These are phyloP conservation scores for Begonia loranthoides DNA, from an alignment of 306 rosid genomes.

Conservation along the genomic window DNA sequence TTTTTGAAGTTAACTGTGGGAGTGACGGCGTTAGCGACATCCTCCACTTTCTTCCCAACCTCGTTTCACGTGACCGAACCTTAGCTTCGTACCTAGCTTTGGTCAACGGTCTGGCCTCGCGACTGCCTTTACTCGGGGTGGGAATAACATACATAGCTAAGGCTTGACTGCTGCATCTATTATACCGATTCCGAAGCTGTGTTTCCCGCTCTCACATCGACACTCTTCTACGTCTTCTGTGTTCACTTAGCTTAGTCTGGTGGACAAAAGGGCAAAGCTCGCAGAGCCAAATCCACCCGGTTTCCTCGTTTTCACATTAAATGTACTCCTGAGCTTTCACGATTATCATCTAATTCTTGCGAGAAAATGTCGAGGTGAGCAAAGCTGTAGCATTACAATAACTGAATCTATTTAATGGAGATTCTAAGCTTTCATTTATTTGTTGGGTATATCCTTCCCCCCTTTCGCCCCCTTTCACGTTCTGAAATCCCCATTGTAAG, in stretches of 20 bases:
- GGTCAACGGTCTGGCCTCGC: constrained; percentile 21
- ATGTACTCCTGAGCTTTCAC: constrained; percentile 5
- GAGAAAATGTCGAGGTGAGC: too few relatives aligned
- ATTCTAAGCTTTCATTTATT: too few relatives aligned
- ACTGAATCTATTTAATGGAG: too few relatives aligned
- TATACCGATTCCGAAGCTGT: constrained; percentile 5
- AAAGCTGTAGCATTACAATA: too few relatives aligned
- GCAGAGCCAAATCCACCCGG: constrained; percentile 4
- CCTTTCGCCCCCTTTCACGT: too few relatives aligned
- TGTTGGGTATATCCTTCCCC: too few relatives aligned
- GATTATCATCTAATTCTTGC: constrained; percentile 8
- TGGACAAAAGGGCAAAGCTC: constrained; percentile 13
- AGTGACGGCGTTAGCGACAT: too few relatives aligned
- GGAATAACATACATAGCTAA: background rate
- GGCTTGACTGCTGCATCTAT: constrained; percentile 16
- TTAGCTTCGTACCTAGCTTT: constrained; percentile 11
- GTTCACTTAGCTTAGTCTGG: constrained; percentile 18
- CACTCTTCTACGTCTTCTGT: background rate
- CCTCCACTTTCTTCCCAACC: too few relatives aligned
- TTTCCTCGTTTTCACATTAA: constrained; percentile 1
- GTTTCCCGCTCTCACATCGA: constrained; percentile 49
- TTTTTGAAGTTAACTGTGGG: constrained; percentile 15
- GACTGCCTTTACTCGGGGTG: background rate
- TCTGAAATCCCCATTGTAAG: too few relatives aligned
- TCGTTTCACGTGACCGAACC: constrained; percentile 16